A percentile compares a stretch with the other conserved stretches of the same genome.
phyloP scores from a whole-genome alignment of 768 basidiomycete species.

The Leccinellum rugosiceps region DNA sequence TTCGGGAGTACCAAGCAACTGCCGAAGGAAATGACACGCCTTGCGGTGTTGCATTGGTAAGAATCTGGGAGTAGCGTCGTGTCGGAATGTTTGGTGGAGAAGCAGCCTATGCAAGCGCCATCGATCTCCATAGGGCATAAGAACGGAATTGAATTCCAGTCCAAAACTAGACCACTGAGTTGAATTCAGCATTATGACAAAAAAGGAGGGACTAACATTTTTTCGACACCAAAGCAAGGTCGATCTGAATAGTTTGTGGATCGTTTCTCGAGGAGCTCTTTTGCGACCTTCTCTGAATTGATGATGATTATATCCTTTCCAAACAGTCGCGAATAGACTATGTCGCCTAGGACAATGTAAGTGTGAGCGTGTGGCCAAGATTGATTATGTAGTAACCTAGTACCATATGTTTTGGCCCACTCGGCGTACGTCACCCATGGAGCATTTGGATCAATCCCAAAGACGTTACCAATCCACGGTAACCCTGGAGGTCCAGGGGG shows the following conservation, averaged over 20 bases:
- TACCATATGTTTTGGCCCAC: slow-evolving; percentile 11
- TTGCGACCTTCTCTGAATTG: slow-evolving; percentile 6
- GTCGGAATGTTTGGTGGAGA: slow-evolving; percentile 11
- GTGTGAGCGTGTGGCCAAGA: background rate
- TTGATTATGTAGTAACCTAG: background rate
- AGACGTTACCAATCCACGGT: slow-evolving; percentile 3
- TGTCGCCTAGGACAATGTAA: background rate
- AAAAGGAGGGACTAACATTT: background rate
- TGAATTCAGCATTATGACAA: background rate
- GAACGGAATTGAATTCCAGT: background rate
- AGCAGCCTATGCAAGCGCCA: slow-evolving; percentile 15
- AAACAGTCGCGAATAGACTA: background rate
- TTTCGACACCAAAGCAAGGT: background rate
- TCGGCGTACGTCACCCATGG: slow-evolving; percentile 12
- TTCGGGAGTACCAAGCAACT: background rate
- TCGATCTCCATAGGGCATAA: slow-evolving; percentile 2
- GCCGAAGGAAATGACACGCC: slow-evolving; percentile 1
- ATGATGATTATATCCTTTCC: slow-evolving; percentile 12
- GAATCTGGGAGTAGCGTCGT: background rate
- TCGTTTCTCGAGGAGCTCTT: slow-evolving; percentile 6
- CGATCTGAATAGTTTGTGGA: slow-evolving; percentile 9
- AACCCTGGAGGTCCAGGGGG: slow-evolving; percentile 12
- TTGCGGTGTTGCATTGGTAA: background rate
- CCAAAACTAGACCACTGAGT: background rate
- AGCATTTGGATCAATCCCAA: background rate